Evolutionary conservation across 495 filamentous ascomycete genomes (phyloP), one percentile per base, ranked within the genome.

Genomic region (Evansstolkia leycettana): DNA sequence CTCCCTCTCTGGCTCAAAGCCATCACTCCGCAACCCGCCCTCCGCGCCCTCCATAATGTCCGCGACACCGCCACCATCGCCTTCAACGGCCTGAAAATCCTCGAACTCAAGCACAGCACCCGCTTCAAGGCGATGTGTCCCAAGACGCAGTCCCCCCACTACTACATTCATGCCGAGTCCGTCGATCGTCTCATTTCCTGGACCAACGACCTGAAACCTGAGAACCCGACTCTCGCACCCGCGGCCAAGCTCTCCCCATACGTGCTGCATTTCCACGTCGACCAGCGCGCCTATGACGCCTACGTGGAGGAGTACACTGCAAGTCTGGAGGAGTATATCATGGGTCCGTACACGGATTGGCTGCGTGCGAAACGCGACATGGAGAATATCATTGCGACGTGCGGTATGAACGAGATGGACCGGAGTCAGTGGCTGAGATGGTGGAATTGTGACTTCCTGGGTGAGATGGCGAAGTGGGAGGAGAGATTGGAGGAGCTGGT

Each of bases 381-480:
- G 26, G 38, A 45, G 10, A 20, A 7, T 1, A 13, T 16, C 3
- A 28, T 40, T 9, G 12, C 23, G 5, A 32, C 31, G n/a, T 23
- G 26, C 17, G 18, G 16, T 10, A 14, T 43, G 17, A 17, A 16
- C 0, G 24, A 42, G 8, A 17, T 35, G 32, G 37, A 50, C 3
- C 43, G 41, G 13, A 17, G 20, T 1, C 36, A 50, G 31, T 57
- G 47, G 50, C 33, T 37, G 9, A 8, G 31, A 17, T 60, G 49
- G 42, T 60, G 45, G 46, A 11, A 41, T 2, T 9, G 11, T 1
- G 9, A 16, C 1, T 60, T 53, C 27, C 31, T 42, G 14, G 8
- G 1, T n/a, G 38, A 45, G 27, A 58, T 52, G 53, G 10, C 25
- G 1, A 43, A 50, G 35, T 55, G 55, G 54, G 47, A 57, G 31